Evolutionary conservation across 2,329 filamentous ascomycete species (phyloP), one percentile per base, ranked within the genome.

Genomic region (Fusarium floridanum): DNA sequence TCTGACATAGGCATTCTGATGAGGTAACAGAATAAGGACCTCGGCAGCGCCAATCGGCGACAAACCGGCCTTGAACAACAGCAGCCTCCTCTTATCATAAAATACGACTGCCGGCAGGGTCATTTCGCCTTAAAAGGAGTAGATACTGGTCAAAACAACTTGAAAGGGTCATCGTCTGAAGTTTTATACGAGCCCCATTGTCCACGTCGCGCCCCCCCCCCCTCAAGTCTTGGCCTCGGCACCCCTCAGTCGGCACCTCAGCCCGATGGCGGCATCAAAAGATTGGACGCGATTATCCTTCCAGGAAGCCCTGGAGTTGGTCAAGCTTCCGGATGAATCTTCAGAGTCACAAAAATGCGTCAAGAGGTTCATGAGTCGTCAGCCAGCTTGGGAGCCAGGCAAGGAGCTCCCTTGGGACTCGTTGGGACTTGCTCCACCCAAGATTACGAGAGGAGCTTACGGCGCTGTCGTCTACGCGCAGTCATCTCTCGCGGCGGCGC

Each of bases 401-500:
- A 67, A 67, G 9, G 79, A 82, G 20, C 72, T 83, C 12, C 81
- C 81, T 6, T 80, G 80, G 80, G 73, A 75, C 6, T 34, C 69
- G 3, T 6, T 77, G 3, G 77, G 77, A 11, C 57, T 73, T 8
- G 41, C 24, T 56, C 61, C 41, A 0, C 63, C 68, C 4, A 76
- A 61, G 50, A 70, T 72, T 48, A 73, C 59, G 37, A 77, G 73
- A 22, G 78, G 80, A n/a, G 81, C 80, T 0, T 85, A 80, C 55
- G 83, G 83, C 7, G 83, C 82, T 6, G 80, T 82, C 27, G 83
- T 84, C 34, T 85, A 82, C 65, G 79, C 79, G 4, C 81, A 84
- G 66, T 80, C 83, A 16, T 74, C 83, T 9, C 72, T 84, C 8
- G 83, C 82, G 10, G 83, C 83, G 2, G 73, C 83, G 1, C 77